Base-by-base conservation (phyloP, 306 rosid species). In the Inga leiocalycina region DNA sequence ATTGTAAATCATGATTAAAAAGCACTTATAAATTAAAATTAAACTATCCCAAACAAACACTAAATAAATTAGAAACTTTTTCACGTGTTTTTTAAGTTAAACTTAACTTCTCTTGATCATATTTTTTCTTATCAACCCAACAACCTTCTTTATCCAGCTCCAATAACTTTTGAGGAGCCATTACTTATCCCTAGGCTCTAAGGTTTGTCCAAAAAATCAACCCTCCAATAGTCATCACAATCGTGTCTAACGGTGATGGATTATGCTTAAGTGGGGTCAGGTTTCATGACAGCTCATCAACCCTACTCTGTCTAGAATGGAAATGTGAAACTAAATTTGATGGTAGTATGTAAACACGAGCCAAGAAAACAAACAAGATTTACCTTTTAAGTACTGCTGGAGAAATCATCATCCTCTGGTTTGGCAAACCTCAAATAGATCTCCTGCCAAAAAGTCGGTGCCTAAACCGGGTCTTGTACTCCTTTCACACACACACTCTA, bases 321-420 rank as follows among this genome's bases (percentile, higher is more conserved):
- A 69, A 70, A 71, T 81, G 78, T 71, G 81, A 80, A 80, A 70
- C 64, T 51, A 14, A 30, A 16, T 51, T 64, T 64, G 34, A 41
- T 16, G 16, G 64, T 27, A 27, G n/a, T 14, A 41, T 69, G 27
- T 0, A 39, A 44, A 14, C 51, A 77, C 19, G 20, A 52, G 80
- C 45, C 3, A 44, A 5, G 27, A 2, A 9, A 61, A 15, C 57
- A 16, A 76, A 76, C 80, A 77, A 77, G 52, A 76, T 83, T 16
- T 34, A 4, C 83, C 75, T 66, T 83, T 76, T 27, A 15, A 65
- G 32, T 10, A 10, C 24, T 54, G 74, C 45, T 65, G 65, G 34
- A 65, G 22, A 79, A 70, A 57, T n/a, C 10, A 74, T 39, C 3
- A 73, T 7, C 8, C 71, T 13, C 71, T 75, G 79, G 6, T 39